phyloP scores from a whole-genome alignment of 2,329 filamentous ascomycete genomes.

The Colletotrichum sp. region DNA sequence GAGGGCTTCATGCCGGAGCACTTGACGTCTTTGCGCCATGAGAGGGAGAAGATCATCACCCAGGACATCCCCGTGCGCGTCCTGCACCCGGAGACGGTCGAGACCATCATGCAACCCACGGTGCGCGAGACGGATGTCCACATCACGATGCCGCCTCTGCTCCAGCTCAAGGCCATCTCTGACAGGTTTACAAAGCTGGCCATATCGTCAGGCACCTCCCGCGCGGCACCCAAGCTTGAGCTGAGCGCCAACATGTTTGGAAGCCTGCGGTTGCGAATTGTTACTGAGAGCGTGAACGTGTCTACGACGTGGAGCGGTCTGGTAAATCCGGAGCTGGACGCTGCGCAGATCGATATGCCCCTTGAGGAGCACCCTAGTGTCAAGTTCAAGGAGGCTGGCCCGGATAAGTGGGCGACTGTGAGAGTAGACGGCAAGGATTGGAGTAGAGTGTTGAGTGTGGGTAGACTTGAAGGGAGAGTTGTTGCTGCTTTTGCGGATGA shows the following conservation, averaged over 20 bases:
- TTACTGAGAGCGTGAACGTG: conserved; percentile 84
- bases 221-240: conserved; percentile 70
- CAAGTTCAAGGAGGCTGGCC: conserved; percentile 75
- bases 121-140: conserved; percentile 93
- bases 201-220: conserved; percentile 42
- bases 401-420: conserved; percentile 87
- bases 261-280: conserved; percentile 77
- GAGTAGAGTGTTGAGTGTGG: conserved; percentile 92
- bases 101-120: conserved; percentile 90
- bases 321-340: conserved; percentile 87
- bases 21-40: conserved; percentile 64
- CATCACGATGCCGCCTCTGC: conserved; percentile 84
- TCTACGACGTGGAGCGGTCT: conserved; percentile 86
- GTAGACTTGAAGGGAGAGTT: conserved; percentile 85
- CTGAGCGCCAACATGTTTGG: conserved; percentile 96
- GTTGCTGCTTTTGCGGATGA: conserved; percentile 90
- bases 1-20: conserved; percentile 53
- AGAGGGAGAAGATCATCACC: conserved; percentile 90
- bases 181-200: conserved; percentile 94
- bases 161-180: conserved; percentile 91
- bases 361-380: conserved; percentile 84
- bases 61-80: conserved; percentile 97
- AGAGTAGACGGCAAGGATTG: conserved; percentile 93
- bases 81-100: conserved; percentile 81
- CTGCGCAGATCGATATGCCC: conserved; percentile 72